These are phyloP conservation scores for Seiridium cupressi DNA, from an alignment of 2,329 filamentous ascomycete species.

Conservation along the genomic window DNA sequence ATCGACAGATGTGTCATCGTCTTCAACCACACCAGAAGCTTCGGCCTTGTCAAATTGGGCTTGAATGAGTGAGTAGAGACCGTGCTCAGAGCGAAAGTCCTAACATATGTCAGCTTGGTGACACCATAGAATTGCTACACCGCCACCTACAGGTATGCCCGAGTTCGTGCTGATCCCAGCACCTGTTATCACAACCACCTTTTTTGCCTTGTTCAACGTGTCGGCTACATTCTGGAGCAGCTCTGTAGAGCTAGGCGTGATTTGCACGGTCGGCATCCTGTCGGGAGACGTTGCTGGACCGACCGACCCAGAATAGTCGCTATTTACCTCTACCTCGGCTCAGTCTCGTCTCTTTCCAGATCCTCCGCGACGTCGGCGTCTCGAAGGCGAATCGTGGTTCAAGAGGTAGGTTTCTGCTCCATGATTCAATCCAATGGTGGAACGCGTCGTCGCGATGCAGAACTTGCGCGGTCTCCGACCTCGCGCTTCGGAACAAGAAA, in stretches of 20 bases:
- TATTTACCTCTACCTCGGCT: too few species aligned
- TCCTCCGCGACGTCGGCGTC: not conserved
- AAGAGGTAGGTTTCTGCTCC: not conserved
- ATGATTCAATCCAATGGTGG: not conserved
- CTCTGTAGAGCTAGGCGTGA: constrained; percentile 48
- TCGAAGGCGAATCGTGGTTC: not conserved
- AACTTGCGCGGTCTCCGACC: too few species aligned
- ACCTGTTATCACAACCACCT: constrained; percentile 70
- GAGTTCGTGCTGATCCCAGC: constrained; percentile 76
- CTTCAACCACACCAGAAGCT: constrained; percentile 26
- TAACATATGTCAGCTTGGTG: constrained; percentile 27
- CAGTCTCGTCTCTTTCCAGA: not conserved
- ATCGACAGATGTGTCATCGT: constrained; percentile 20
- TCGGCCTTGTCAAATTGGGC: constrained; percentile 59
- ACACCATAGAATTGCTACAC: not conserved
- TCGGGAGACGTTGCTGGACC: not conserved
- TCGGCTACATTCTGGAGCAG: constrained; percentile 66
- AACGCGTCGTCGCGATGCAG: not conserved
- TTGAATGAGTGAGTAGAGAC: constrained; percentile 70
- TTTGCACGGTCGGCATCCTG: constrained; percentile 57
- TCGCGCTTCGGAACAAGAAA: too few species aligned
- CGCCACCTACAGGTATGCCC: constrained; percentile 64
- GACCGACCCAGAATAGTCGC: too few species aligned
- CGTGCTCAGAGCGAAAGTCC: constrained; percentile 73
- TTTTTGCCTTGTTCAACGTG: constrained; percentile 60